Base-by-base conservation (phyloP, 164 flowering plant genomes). In the Aristolochia contorta region DNA sequence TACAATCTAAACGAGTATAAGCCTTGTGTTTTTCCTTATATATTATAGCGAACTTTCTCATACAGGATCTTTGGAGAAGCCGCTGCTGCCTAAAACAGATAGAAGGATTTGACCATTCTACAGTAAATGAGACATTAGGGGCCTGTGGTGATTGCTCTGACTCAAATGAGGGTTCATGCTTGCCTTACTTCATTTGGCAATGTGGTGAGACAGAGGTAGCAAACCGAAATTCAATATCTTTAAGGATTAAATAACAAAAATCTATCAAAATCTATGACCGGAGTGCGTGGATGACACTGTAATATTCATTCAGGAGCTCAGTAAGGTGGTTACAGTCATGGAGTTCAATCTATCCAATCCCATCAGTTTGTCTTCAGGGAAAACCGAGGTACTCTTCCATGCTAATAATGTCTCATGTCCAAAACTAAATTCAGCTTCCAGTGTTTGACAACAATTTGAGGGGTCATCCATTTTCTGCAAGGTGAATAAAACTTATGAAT, bases 31-130 rank as follows among this genome's bases (percentile, higher is more conserved):
- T 21, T 21, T 15, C 23, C 57, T n/a, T 37, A 32, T 43, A 23
- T 62, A 33, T 53, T 43, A 16, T 58, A 15, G 50, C 18, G 32
- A 37, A 43, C 41, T 20, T 52, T 58, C 32, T 68, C 58, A 10
- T 67, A 27, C 79, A 92, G 98, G 88, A 89, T 74, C 80, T 87
- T n/a, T 92, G 98, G 98, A 79, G 64, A 60, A 87, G 98, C 60
- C 89, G 94, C 20, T 41, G 90, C 66, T 59, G 76, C 75, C 79
- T 92, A 27, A 57, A 71, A 53, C 71, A 71, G 58, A 69, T 92
- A 59, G 98, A 89, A 76, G 96, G 96, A 48, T 87, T 92, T 72
- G 90, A 87, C 67, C 97, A 92, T 74, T 77, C 96, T 49, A 74
- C 76, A 50, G 92, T 77, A 58, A 89, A 92, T 71, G 60, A 74